Percentiles rank a stretch among this genome's conserved stretches.
These are phyloP conservation scores for Leersia perrieri DNA, from an alignment of 176 grass and related monocot species.

Conservation along the genomic window DNA sequence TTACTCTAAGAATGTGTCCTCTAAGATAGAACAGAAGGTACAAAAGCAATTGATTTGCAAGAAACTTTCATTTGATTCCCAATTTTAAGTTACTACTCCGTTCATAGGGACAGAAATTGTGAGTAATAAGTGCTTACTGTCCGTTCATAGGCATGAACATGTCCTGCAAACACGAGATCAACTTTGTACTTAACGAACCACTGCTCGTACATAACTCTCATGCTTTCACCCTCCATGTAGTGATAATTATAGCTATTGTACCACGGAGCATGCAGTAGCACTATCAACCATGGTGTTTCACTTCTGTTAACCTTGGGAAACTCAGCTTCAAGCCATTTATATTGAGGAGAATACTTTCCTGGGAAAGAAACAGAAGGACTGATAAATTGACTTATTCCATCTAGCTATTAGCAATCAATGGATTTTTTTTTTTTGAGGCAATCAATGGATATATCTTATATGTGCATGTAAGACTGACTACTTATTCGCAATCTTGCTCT, in stretches of 20 bases:
- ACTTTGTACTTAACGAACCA: slow-evolving; percentile 97
- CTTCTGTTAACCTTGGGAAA: slow-evolving; percentile 86
- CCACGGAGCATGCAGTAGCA: slow-evolving; percentile 91
- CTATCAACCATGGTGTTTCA: slow-evolving; percentile 89
- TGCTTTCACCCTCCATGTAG: slow-evolving; percentile 93
- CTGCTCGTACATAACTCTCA: slow-evolving; percentile 85
- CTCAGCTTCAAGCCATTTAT: slow-evolving; percentile 81
- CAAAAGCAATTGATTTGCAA: neutral
- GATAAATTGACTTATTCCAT: neutral
- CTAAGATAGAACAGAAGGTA: neutral
- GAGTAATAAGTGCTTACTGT: slow-evolving; percentile 46
- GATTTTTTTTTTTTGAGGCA: too few species aligned
- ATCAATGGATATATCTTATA: neutral
- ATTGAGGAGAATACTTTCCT: slow-evolving; percentile 91
- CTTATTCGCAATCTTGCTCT: neutral
- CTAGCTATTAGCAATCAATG: neutral
- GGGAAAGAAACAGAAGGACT: neutral
- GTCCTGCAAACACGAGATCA: slow-evolving; percentile 75
- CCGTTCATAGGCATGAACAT: slow-evolving; percentile 92
- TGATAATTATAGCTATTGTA: slow-evolving; percentile 98
- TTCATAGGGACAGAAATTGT: neutral
- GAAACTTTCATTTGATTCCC: neutral
- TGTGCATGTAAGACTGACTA: neutral
- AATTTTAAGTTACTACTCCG: neutral
- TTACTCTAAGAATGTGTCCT: neutral